Conservation (phyloP, 2,329 filamentous ascomycete genomes). For the Penicillium sclerotigenum region DNA sequence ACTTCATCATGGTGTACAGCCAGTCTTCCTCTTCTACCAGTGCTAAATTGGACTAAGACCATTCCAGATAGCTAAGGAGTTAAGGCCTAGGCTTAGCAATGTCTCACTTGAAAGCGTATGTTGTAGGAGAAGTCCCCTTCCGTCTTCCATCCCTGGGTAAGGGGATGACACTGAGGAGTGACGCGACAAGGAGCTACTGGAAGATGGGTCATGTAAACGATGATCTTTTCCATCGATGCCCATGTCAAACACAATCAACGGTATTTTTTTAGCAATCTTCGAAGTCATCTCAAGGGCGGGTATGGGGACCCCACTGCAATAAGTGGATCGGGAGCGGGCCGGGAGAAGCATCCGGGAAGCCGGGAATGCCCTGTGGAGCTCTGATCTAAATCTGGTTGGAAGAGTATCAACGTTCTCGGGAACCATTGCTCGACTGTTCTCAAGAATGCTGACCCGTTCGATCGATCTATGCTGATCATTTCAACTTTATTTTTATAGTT, state of each 20-base stretch:
- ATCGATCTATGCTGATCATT: constrained; percentile 14
- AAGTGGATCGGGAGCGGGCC: constrained; percentile 1
- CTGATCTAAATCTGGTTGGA: background rate
- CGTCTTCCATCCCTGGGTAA: background rate
- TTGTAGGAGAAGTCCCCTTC: background rate
- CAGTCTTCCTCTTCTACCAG: background rate
- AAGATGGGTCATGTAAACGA: background rate
- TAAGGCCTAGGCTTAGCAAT: background rate
- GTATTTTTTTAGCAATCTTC: background rate
- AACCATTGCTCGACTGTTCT: constrained; percentile 6
- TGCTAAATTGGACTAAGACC: background rate
- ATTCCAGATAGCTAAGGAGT: background rate
- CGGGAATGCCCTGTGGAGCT: constrained; percentile 5
- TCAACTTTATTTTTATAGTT: background rate
- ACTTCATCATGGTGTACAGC: background rate
- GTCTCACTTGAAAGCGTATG: background rate
- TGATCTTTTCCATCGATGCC: background rate
- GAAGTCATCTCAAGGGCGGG: background rate
- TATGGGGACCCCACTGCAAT: background rate
- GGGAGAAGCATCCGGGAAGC: constrained; percentile 2
- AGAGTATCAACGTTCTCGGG: background rate
- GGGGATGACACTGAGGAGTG: background rate
- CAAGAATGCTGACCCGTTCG: constrained; percentile 18
- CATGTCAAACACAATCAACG: background rate
- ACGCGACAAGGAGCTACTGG: background rate